Evolutionary conservation across 768 basidiomycete genomes (phyloP), one percentile per base, ranked within the genome.

Genomic region (Megacollybia marginata): DNA sequence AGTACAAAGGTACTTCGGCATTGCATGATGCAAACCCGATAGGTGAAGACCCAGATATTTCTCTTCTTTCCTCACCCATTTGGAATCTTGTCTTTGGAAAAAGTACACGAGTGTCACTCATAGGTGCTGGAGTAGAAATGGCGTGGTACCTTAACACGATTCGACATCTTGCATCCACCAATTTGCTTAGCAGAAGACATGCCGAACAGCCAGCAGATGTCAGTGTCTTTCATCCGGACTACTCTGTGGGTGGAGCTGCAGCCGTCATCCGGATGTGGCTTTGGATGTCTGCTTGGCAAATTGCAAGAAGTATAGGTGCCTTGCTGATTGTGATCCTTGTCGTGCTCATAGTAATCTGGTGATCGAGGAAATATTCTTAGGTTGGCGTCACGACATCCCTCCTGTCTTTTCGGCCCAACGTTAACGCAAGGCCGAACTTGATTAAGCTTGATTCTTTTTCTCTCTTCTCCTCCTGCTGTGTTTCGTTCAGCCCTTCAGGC

Each of bases 111-210:
- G 71, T 88, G 20, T 72, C 71, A 34, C 62, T 92, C 5, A 60
- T 90, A 12, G 88, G 89, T 0, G 86, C 83, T 1, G 78, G 85
- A 0, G 62, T 74, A 9, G 66, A 63, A 16, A 68, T 81, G 63
- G 78, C 85, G 4, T 90, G 88, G 88, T 85, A 90, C 63, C 60
- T 62, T 15, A 67, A 85, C 16, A 68, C 69, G 54, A 78, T 92
- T 61, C 71, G 81, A 49, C 62, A 66, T 28, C 58, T 85, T 31
- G 73, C 82, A 8, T 31, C 32, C 5, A 11, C 2, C 19, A 20
- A 34, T 19, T 11, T 42, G 51, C 47, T 48, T 11, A 32, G 32
- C 31, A 32, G 36, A 48, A 12, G 19, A 49, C 43, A 32, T 49
- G 33, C 23, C 23, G 23, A 6, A 28, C 23, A 28, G 6, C 23